Percentiles rank a stretch among this genome's conserved stretches.
Evolutionary conservation across 2,329 filamentous ascomycete species (phyloP).

Genomic region (Cordyceps cateniannulata): DNA sequence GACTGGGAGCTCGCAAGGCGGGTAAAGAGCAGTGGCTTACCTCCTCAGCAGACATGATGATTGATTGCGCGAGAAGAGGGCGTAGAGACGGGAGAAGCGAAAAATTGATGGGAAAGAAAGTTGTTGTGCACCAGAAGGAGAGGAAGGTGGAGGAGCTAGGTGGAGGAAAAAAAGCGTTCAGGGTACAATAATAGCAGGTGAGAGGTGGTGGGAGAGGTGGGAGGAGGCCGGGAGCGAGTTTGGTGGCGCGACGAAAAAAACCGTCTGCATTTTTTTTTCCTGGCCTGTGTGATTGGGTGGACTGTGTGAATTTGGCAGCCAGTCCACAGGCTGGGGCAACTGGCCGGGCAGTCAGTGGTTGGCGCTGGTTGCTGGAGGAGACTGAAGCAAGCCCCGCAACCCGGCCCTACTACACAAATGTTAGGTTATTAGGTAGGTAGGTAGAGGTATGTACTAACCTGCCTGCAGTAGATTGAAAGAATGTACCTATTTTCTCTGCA

Average conservation of each 20-base stretch:
- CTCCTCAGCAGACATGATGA: constrained; percentile 52
- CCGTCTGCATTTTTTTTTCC: constrained; percentile 33
- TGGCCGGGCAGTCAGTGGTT: neutral
- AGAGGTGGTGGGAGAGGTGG: constrained; percentile 3
- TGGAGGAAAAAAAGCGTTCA: constrained; percentile 21
- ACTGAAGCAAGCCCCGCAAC: constrained; percentile 2
- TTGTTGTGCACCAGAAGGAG: constrained; percentile 13
- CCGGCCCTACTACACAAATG: neutral
- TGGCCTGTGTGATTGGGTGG: constrained; percentile 30
- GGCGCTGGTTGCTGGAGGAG: neutral
- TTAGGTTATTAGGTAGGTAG: too few relatives aligned
- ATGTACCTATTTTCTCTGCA: neutral
- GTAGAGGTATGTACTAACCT: too few relatives aligned
- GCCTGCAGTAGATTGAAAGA: neutral
- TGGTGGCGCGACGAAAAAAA: constrained; percentile 28
- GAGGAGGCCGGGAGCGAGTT: constrained; percentile 2
- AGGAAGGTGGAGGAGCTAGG: constrained; percentile 20
- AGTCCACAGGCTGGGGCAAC: neutral
- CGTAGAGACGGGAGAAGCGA: constrained; percentile 21
- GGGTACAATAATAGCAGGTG: constrained; percentile 16
- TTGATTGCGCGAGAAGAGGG: constrained; percentile 34
- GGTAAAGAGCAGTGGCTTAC: constrained; percentile 33
- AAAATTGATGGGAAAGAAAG: constrained; percentile 16
- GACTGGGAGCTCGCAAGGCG: constrained; percentile 19
- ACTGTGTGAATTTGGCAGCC: neutral